Percentiles rank a stretch among this genome's conserved stretches.
phyloP scores from a whole-genome alignment of 208 protist species.

The Trypanosoma rangeli region DNA sequence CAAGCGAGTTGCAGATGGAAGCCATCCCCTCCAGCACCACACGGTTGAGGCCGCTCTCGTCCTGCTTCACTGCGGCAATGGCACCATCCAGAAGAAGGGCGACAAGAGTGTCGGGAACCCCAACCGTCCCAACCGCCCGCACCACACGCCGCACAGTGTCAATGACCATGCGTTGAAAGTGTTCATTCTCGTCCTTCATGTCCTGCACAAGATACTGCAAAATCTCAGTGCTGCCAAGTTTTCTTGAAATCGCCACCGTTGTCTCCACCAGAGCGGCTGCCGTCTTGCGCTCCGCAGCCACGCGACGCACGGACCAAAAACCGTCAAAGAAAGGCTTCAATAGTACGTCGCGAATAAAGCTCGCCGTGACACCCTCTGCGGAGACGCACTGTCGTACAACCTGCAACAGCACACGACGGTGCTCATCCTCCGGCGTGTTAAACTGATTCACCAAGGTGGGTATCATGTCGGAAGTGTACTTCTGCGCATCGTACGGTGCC shows the following conservation, averaged over 20 bases:
- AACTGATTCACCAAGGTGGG: slow-evolving; percentile 94
- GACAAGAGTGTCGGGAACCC: slow-evolving; percentile 93
- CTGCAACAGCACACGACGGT: slow-evolving; percentile 99
- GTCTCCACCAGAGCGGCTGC: slow-evolving; percentile 94
- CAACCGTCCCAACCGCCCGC: slow-evolving; percentile 71
- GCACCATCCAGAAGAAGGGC: slow-evolving; percentile 96
- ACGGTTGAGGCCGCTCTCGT: slow-evolving; percentile 91
- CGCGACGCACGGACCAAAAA: slow-evolving; percentile 96
- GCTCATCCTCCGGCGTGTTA: slow-evolving; percentile 97
- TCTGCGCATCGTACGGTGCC: slow-evolving; percentile 95
- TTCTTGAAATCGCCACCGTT: slow-evolving; percentile 96
- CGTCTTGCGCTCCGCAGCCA: slow-evolving; percentile 96
- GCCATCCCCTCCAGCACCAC: slow-evolving; percentile 92
- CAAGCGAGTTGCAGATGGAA: slow-evolving; percentile 94
- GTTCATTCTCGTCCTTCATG: slow-evolving; percentile 98
- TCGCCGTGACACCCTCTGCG: slow-evolving; percentile 96
- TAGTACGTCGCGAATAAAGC: slow-evolving; percentile 93
- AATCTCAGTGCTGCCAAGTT: slow-evolving; percentile 94
- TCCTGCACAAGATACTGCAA: slow-evolving; percentile 93
- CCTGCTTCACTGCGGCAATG: slow-evolving; percentile 97
- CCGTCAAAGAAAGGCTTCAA: slow-evolving; percentile 90
- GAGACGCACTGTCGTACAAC: slow-evolving; percentile 98
- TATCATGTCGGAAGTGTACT: slow-evolving; percentile 97
- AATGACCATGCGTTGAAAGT: slow-evolving; percentile 96
- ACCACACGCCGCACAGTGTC: slow-evolving; percentile 92